Percentiles rank a stretch among this genome's conserved stretches.
phyloP scores from a whole-genome alignment of 2,329 filamentous ascomycete species.

The Chlorencoelia australis region DNA sequence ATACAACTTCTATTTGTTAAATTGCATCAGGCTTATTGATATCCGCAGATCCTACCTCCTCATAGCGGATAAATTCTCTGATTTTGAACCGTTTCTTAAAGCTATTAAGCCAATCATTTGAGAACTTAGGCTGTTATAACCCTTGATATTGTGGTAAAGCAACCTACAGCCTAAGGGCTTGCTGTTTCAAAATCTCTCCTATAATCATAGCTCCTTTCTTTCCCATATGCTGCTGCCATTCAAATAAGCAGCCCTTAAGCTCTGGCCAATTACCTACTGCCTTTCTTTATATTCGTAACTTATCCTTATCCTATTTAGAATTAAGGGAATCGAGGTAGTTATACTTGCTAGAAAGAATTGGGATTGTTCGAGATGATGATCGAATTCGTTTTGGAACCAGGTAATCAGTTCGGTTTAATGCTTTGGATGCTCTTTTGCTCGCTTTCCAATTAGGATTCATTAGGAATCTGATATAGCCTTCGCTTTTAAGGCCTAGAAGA shows the following conservation, averaged over 20 bases:
- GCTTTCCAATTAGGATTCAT: background rate
- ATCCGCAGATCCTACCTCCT: constrained; percentile 1
- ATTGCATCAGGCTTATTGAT: background rate
- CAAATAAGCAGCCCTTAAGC: constrained; percentile 1
- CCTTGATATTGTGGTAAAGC: constrained; percentile 1
- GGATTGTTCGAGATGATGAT: background rate
- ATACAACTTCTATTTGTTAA: background rate
- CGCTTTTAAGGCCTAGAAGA: background rate
- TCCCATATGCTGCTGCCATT: constrained; percentile 6
- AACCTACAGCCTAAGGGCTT: constrained; percentile 2
- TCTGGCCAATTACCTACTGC: background rate
- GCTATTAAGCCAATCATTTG: constrained; percentile 4
- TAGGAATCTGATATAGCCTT: background rate
- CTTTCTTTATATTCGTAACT: background rate
- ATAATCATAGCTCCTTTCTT: constrained; percentile 4
- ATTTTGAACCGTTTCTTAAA: constrained; percentile 7
- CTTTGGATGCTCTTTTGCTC: background rate
- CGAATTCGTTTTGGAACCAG: background rate
- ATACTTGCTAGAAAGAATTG: background rate
- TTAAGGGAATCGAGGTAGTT: background rate
- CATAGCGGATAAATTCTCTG: constrained; percentile 2
- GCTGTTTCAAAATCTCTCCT: constrained; percentile 3
- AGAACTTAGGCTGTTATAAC: background rate
- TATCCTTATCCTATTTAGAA: constrained; percentile 1
- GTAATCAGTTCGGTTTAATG: background rate